Conservation (phyloP, 768 basidiomycete genomes). For the Paxillus ammoniavirescens region DNA sequence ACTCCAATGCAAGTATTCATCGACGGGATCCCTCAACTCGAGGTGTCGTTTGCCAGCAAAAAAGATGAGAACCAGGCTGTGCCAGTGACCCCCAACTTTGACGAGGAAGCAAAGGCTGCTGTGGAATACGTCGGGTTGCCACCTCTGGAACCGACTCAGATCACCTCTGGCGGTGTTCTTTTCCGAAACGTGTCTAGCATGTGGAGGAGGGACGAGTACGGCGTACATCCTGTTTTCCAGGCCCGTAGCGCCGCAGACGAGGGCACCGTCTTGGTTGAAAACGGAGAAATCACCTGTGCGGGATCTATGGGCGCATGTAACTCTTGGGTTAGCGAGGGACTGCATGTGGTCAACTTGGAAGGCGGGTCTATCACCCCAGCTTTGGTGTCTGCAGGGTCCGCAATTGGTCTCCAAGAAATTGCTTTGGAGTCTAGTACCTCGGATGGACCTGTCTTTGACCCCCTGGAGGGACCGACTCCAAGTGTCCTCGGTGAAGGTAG, state of each 20-base stretch:
- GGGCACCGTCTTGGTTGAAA: slow-evolving; percentile 44
- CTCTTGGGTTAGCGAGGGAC: slow-evolving; percentile 8
- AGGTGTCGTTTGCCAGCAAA: slow-evolving; percentile 40
- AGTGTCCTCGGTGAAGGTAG: slow-evolving; percentile 34
- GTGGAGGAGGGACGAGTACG: slow-evolving; percentile 20
- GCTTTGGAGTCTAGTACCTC: slow-evolving; percentile 58
- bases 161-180: slow-evolving; percentile 37
- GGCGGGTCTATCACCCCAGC: slow-evolving; percentile 66
- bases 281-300: slow-evolving; percentile 54
- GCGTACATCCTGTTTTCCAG: slow-evolving; percentile 18
- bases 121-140: slow-evolving; percentile 68
- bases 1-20: slow-evolving; percentile 82
- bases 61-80: slow-evolving; percentile 46
- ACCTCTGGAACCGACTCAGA: slow-evolving; percentile 46
- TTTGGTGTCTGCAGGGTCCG: slow-evolving; percentile 60
- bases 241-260: slow-evolving; percentile 10
- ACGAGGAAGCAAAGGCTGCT: slow-evolving; percentile 55
- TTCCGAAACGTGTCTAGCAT: slow-evolving; percentile 54
- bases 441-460: slow-evolving; percentile 62
- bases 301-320: slow-evolving; percentile 21
- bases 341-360: slow-evolving; percentile 45
- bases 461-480: slow-evolving; percentile 33
- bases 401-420: slow-evolving; percentile 72
- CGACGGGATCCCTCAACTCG: slow-evolving; percentile 73
- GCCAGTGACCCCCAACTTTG: slow-evolving; percentile 57